A percentile compares a stretch with the other conserved stretches of the same genome.
These are phyloP conservation scores for Fusarium bulbicola DNA, from an alignment of 2,329 filamentous ascomycete genomes.

Conservation along the genomic window DNA sequence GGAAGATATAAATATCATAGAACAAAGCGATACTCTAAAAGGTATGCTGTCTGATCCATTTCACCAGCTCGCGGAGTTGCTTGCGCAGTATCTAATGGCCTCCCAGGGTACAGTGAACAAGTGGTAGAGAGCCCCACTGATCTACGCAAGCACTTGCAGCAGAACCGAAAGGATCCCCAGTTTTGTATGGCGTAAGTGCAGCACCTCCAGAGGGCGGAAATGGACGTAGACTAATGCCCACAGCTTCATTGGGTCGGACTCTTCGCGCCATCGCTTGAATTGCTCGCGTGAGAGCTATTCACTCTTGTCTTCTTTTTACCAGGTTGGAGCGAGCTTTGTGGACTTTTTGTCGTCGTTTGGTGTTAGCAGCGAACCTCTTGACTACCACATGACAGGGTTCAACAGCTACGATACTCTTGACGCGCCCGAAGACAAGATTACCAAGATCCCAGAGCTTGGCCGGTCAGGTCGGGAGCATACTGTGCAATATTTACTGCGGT, in stretches of 20 bases:
- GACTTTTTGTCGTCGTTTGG: constrained; percentile 20
- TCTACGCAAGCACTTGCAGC: not conserved
- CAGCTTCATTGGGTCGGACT: not conserved
- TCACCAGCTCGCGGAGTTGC: not conserved
- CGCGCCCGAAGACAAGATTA: rapidly evolving
- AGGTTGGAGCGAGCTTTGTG: constrained; percentile 2
- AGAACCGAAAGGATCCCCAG: constrained; percentile 16
- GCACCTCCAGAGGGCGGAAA: not conserved
- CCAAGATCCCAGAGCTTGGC: constrained; percentile 1
- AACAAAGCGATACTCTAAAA: not conserved
- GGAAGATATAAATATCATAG: not conserved
- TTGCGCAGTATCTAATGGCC: not conserved
- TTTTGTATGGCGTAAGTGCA: constrained; percentile 4
- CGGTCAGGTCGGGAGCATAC: constrained; percentile 11
- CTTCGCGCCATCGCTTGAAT: constrained; percentile 1
- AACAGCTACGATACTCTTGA: not conserved
- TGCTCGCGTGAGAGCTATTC: constrained; percentile 7
- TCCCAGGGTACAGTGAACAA: not conserved
- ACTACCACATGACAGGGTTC: constrained; percentile 24
- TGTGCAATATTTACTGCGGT: constrained; percentile 18
- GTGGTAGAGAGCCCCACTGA: not conserved
- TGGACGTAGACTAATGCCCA: not conserved
- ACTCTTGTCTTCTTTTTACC: not conserved
- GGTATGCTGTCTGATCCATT: not conserved
- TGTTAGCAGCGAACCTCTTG: not conserved